These are phyloP conservation scores for Colletotrichum acutatum DNA, from an alignment of 2,329 filamentous ascomycete species.

Conservation along the genomic window DNA sequence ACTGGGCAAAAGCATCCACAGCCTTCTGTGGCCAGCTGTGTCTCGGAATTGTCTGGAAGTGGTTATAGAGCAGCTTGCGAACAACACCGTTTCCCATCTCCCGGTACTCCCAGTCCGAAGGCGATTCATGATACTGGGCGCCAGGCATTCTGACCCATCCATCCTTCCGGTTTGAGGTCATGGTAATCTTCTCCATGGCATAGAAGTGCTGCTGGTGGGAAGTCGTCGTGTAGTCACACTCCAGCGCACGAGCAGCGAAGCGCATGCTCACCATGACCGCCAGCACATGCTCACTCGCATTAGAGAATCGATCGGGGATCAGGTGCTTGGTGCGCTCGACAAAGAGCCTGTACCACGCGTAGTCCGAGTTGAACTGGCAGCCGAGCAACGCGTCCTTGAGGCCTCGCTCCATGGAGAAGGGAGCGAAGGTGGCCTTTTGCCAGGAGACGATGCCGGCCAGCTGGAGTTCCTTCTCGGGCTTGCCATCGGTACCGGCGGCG, in stretches of 20 bases:
- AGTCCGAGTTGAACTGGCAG: slow-evolving; percentile 12
- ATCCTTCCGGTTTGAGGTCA: neutral
- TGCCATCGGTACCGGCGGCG: neutral
- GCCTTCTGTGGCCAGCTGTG: neutral
- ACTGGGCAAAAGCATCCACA: neutral
- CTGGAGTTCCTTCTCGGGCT: neutral
- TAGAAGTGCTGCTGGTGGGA: neutral
- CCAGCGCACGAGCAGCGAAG: neutral
- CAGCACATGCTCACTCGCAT: neutral
- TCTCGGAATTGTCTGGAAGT: neutral
- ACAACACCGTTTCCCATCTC: slow-evolving; percentile 3
- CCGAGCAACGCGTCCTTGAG: slow-evolving; percentile 9
- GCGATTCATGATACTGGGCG: neutral
- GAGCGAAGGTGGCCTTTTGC: neutral
- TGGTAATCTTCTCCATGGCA: neutral
- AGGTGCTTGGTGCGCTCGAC: neutral
- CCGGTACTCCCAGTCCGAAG: neutral
- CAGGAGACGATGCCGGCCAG: slow-evolving; percentile 1
- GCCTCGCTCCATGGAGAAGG: slow-evolving; percentile 12
- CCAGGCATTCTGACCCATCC: neutral
- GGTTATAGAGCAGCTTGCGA: neutral
- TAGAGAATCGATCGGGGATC: neutral
- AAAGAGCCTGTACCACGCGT: neutral
- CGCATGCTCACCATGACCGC: neutral
- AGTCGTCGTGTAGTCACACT: neutral